Percentiles rank a stretch among this genome's conserved stretches.
These are phyloP conservation scores for Didymella exigua DNA, from an alignment of 2,329 filamentous ascomycete species.

Conservation along the genomic window DNA sequence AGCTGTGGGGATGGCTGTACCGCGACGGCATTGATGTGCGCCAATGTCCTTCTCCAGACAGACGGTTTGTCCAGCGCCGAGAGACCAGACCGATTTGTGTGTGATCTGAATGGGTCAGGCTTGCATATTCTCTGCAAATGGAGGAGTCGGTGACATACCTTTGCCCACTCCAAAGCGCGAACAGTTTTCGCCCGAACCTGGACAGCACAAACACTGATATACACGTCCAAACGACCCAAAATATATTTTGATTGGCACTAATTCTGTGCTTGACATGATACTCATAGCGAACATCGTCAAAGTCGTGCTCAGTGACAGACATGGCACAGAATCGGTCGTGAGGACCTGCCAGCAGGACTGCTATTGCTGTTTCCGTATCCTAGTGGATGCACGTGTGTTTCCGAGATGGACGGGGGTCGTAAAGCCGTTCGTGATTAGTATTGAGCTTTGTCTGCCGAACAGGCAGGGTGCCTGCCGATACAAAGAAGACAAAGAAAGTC, in stretches of 20 bases:
- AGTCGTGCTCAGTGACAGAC: conserved; percentile 1
- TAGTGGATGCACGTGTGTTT: background rate
- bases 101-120: conserved; percentile 11
- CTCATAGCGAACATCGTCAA: conserved; percentile 33
- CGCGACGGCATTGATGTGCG: conserved; percentile 14
- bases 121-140: background rate
- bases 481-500: background rate
- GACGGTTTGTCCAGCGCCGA: background rate
- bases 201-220: conserved; percentile 12
- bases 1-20: conserved; percentile 9
- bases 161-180: conserved; percentile 18
- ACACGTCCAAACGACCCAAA: conserved; percentile 23
- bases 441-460: background rate
- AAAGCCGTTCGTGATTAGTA: background rate
- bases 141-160: conserved; percentile 8
- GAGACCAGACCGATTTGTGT: background rate
- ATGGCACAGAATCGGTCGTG: background rate
- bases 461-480: conserved; percentile 1
- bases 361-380: background rate
- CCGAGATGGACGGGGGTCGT: background rate
- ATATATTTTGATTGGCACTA: conserved; percentile 22
- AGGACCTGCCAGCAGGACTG: conserved; percentile 10
- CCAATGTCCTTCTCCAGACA: background rate
- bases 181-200: background rate
- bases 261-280: conserved; percentile 34